Conservation (phyloP, 2,329 filamentous ascomycete species). For the Aaosphaeria pasadenensis region DNA sequence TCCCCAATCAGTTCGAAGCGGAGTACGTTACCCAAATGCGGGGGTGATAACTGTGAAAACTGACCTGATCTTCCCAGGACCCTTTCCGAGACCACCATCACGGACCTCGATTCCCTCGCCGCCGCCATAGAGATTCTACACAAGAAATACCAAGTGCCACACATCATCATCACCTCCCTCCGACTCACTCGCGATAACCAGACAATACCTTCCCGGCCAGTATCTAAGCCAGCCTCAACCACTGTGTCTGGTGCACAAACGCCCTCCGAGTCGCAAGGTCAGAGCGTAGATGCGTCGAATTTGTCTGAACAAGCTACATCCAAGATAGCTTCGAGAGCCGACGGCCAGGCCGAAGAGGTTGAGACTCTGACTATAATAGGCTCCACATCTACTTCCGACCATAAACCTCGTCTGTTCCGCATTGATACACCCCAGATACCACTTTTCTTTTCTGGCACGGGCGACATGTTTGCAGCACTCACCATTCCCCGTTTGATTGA, state of each 20-base stretch:
- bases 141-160: slow-evolving; percentile 70
- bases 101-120: slow-evolving; percentile 68
- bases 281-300: slow-evolving; percentile 13
- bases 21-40: slow-evolving; percentile 59
- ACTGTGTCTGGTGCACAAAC: slow-evolving; percentile 16
- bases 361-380: slow-evolving; percentile 68
- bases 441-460: slow-evolving; percentile 93
- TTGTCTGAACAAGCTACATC: slow-evolving; percentile 2
- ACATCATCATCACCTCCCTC: slow-evolving; percentile 91
- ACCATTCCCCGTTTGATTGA: slow-evolving; percentile 85
- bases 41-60: background rate
- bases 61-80: slow-evolving; percentile 52
- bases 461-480: slow-evolving; percentile 96
- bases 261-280: slow-evolving; percentile 11
- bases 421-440: slow-evolving; percentile 84
- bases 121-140: slow-evolving; percentile 77
- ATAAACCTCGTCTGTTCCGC: slow-evolving; percentile 77
- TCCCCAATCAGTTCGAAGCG: slow-evolving; percentile 96
- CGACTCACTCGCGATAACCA: slow-evolving; percentile 59
- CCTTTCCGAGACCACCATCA: slow-evolving; percentile 80
- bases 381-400: slow-evolving; percentile 64
- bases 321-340: background rate
- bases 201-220: slow-evolving; percentile 27
- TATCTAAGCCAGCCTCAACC: slow-evolving; percentile 31
- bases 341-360: slow-evolving; percentile 6